A percentile compares a stretch with the other conserved stretches of the same genome.
Conservation (phyloP, 345 rosid genomes). For the Populus alba region DNA sequence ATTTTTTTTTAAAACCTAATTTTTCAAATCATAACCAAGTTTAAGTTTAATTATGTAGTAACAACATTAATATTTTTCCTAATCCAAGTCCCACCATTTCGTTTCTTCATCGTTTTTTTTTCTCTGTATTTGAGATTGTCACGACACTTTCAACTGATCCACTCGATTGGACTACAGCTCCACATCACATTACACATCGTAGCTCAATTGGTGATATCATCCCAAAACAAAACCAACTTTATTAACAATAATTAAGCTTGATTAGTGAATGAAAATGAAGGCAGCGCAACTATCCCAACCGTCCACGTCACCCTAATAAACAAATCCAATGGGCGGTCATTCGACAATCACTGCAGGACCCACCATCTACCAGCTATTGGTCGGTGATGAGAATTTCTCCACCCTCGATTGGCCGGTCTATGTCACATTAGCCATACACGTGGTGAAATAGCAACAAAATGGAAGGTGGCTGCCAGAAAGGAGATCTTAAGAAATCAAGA, state of each 20-base stretch:
- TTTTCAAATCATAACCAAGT: too few species aligned
- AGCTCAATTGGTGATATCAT: slow-evolving; percentile 2
- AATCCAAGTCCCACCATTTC: too few species aligned
- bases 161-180: not conserved
- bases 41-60: too few species aligned
- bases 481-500: slow-evolving; percentile 8
- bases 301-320: slow-evolving; percentile 37
- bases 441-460: slow-evolving; percentile 16
- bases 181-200: not conserved
- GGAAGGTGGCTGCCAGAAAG: slow-evolving; percentile 28
- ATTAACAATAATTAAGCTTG: slow-evolving; percentile 6
- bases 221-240: slow-evolving; percentile 1
- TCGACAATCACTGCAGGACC: slow-evolving; percentile 32
- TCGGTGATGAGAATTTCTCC: slow-evolving; percentile 2
- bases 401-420: slow-evolving; percentile 15
- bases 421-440: slow-evolving; percentile 37
- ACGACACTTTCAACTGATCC: too few species aligned
- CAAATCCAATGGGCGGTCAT: slow-evolving; percentile 48
- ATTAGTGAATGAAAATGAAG: slow-evolving; percentile 21
- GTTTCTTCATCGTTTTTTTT: too few species aligned
- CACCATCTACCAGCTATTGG: not conserved
- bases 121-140: too few species aligned
- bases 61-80: too few species aligned
- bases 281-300: slow-evolving; percentile 17
- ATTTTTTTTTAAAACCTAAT: too few species aligned